A percentile compares a stretch with the other conserved stretches of the same genome.
Evolutionary conservation across 2,329 filamentous ascomycete genomes (phyloP).

Genomic region (Phaeoacremonium minimum): DNA sequence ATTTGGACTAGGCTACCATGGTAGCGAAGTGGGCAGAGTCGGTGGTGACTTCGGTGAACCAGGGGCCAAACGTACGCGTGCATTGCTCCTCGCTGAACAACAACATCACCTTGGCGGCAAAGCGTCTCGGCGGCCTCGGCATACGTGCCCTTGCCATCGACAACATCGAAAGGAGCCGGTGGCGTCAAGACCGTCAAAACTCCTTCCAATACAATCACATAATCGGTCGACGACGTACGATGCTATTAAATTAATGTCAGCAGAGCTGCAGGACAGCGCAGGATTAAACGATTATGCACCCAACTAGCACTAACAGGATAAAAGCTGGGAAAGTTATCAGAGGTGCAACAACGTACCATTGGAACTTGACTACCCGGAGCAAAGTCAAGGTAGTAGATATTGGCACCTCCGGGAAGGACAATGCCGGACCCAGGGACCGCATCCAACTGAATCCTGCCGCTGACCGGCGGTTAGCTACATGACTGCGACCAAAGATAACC

Average conservation of each 20-base stretch:
- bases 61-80: slow-evolving; percentile 21
- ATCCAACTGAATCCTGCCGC: slow-evolving; percentile 11
- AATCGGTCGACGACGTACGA: slow-evolving; percentile 25
- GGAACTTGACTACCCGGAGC: slow-evolving; percentile 19
- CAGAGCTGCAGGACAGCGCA: too few relatives aligned
- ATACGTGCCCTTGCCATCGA: slow-evolving; percentile 19
- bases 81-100: slow-evolving; percentile 23
- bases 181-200: slow-evolving; percentile 21
- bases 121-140: slow-evolving; percentile 18
- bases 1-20: too few relatives aligned
- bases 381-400: slow-evolving; percentile 23
- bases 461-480: neutral
- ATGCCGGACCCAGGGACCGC: slow-evolving; percentile 22
- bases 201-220: slow-evolving; percentile 21
- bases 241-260: too few relatives aligned
- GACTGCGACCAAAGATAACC: slow-evolving; percentile 8
- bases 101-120: slow-evolving; percentile 20
- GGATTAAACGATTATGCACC: neutral
- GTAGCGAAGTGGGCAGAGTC: neutral
- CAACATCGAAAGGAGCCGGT: slow-evolving; percentile 13
- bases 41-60: slow-evolving; percentile 1
- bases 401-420: slow-evolving; percentile 22
- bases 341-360: slow-evolving; percentile 18
- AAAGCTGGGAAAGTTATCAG: slow-evolving; percentile 2
- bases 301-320: neutral